Percentiles rank a stretch among this genome's conserved stretches.
Conservation (phyloP, 192 early-diverging fungal genomes). For the Paraglomus brasilianum region DNA sequence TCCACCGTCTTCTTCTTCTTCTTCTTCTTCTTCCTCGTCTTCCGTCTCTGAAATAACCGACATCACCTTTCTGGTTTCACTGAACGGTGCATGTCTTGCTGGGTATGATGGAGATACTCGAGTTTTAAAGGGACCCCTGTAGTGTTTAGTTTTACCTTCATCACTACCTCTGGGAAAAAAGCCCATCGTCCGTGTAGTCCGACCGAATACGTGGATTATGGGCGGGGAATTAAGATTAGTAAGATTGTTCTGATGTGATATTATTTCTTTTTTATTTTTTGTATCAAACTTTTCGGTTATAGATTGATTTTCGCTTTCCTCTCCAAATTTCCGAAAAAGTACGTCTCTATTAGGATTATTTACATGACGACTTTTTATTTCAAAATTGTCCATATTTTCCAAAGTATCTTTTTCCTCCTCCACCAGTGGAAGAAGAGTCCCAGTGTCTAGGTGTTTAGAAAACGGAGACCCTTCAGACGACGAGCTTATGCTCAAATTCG, state of each 20-base stretch:
- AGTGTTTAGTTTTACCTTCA: too few relatives aligned
- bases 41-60: conserved; percentile 6
- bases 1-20: conserved; percentile 5
- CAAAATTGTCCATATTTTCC: conserved; percentile 16
- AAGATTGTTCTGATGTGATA: too few relatives aligned
- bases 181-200: too few relatives aligned
- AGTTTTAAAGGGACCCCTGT: too few relatives aligned
- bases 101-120: too few relatives aligned
- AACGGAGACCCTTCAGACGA: conserved; percentile 14
- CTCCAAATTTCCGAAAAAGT: conserved; percentile 6
- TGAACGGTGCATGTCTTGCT: too few relatives aligned
- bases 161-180: too few relatives aligned
- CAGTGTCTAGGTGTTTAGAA: neutral
- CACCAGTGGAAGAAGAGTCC: neutral
- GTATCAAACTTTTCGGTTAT: neutral
- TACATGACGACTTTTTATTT: conserved; percentile 27
- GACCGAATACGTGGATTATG: too few relatives aligned
- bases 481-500: conserved; percentile 19
- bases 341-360: conserved; percentile 31
- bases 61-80: too few relatives aligned
- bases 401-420: conserved; percentile 4
- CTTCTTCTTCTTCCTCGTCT: conserved; percentile 15
- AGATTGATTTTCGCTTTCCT: conserved; percentile 4
- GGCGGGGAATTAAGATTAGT: too few relatives aligned
- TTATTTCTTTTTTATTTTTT: too few relatives aligned